Evolutionary conservation across 805 yeast genomes (phyloP), one percentile per base, ranked within the genome.

Genomic region (Pichia nanzhaoensis): DNA sequence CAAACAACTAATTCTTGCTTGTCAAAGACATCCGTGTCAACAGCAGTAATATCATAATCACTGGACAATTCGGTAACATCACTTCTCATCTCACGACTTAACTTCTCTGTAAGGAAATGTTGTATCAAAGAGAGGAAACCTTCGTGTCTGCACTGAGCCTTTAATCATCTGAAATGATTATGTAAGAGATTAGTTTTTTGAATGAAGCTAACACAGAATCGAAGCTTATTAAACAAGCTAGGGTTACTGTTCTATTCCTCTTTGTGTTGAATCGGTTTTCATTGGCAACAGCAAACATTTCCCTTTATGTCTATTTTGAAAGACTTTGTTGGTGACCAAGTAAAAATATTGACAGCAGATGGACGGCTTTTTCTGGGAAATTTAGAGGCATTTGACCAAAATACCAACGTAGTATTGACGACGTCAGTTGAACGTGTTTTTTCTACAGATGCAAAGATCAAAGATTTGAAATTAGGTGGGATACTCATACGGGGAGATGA

Each of bases 381-480:
- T 18, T 55, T 77, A 16, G 73, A 70, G 51, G 88, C 90, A 6
- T 82, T 68, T 54, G 91, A 84, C 58, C 76, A 78, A 50, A 68
- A 77, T 37, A 75, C 84, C 20, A 84, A 84, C 55, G 55, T 84
- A 31, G 66, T 82, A 34, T 61, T 83, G 34, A 63, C 76, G 3
- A 61, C 69, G 34, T 71, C 82, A 16, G 58, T 65, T 18, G 84
- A 80, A 55, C 60, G 82, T 39, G 57, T 77, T 16, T 67, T 79
- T 37, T 68, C 67, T 42, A 57, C 58, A 0, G 70, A 67, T n/a
- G 63, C 58, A n/a, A 62, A 62, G 4, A 64, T 64, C 9, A 60
- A 58, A 39, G 72, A 68, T 44, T 61, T 71, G 19, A 65, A 64
- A 3, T 50, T 75, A 41, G 84, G 82, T 1, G 59, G 72, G 7